Evolutionary conservation across 331 rosid genomes (phyloP).

Genomic region (Quercus tomentella): DNA sequence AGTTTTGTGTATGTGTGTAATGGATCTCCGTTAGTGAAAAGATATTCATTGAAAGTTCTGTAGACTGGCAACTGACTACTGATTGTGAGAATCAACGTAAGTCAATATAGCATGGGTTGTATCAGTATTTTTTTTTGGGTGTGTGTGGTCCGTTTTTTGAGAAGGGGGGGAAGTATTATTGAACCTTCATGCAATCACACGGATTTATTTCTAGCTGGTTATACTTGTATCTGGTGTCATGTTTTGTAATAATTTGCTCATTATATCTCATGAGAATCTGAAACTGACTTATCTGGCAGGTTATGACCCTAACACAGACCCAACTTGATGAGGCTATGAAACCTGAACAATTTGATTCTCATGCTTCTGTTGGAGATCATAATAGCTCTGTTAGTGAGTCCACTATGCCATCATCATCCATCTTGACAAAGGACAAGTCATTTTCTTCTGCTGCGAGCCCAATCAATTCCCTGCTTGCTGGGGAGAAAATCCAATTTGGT

Average conservation of each 20-base stretch:
- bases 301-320: conserved; percentile 85
- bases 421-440: conserved; percentile 62
- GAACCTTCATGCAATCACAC: background rate
- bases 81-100: background rate
- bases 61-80: background rate
- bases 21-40: background rate
- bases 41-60: background rate
- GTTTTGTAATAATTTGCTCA: conserved; percentile 2
- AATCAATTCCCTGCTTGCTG: conserved; percentile 90
- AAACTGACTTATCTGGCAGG: conserved; percentile 43
- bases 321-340: conserved; percentile 98
- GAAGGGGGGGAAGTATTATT: background rate
- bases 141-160: too few species aligned
- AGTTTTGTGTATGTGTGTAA: background rate
- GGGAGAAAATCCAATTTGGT: conserved; percentile 99
- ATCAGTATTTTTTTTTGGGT: background rate
- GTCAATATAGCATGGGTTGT: too few species aligned
- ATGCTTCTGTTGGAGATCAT: conserved; percentile 54
- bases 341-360: conserved; percentile 76
- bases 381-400: conserved; percentile 47
- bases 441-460: conserved; percentile 72
- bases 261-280: conserved; percentile 5
- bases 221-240: background rate
- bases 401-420: conserved; percentile 64
- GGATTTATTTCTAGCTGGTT: background rate